A percentile compares a stretch with the other conserved stretches of the same genome.
Evolutionary conservation across 139 green algal species (phyloP).

Genomic region (Picochlorum sp.): DNA sequence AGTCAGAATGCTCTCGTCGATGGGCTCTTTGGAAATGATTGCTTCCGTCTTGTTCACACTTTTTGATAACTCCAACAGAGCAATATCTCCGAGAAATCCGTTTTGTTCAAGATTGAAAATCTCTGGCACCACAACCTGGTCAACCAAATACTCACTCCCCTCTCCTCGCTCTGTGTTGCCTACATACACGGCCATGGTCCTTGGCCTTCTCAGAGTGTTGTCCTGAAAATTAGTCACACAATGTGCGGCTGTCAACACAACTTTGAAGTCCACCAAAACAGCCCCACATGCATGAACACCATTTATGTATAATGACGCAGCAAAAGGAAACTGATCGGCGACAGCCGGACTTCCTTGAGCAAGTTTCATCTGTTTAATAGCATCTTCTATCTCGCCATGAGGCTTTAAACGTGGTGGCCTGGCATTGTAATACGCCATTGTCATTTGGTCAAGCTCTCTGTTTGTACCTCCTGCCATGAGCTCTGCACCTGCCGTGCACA

Average conservation of each 20-base stretch:
- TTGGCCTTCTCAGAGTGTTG: neutral
- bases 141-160: neutral
- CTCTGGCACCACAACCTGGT: neutral
- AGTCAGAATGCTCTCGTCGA: neutral
- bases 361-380: neutral
- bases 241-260: constrained; percentile 13
- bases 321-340: constrained; percentile 1
- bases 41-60: neutral
- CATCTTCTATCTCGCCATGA: neutral
- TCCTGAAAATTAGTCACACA: constrained; percentile 5
- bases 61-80: constrained; percentile 4
- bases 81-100: constrained; percentile 8
- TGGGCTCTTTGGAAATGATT: neutral
- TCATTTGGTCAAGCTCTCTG: neutral
- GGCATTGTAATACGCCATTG: neutral
- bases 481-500: neutral
- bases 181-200: neutral
- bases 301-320: neutral
- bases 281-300: constrained; percentile 12
- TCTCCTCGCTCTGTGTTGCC: neutral
- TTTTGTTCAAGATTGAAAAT: neutral
- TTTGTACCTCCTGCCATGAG: neutral
- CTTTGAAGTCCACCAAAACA: neutral
- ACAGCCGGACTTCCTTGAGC: neutral
- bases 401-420: neutral